Base-by-base conservation (phyloP, 148 eudicot genomes). In the Rheum nobile region DNA sequence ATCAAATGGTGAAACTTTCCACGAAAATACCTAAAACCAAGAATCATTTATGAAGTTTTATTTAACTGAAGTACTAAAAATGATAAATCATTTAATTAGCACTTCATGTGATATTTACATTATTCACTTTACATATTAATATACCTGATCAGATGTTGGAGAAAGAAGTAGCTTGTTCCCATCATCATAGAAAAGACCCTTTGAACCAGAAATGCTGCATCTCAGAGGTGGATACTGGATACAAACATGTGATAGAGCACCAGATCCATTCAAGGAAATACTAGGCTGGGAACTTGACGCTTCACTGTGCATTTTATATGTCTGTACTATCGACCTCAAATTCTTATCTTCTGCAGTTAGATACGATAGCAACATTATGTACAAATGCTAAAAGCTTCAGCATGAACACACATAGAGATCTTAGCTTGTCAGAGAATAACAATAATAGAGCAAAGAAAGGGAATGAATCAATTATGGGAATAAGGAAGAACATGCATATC, bases 211-310 rank as follows among this genome's bases (percentile, higher is more conserved):
- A 77, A 85, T 72, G 76, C 72, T 85, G 81, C 93, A 90, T 80
- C 86, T 88, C 75, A 95, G 75, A 72, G 96, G 96, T 52, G 96
- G 97, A 83, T 86, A 80, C 70, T 88, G 87, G 70, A 91, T 84
- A 80, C 88, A 91, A 73, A 86, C 92, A 88, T 95, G 98, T 68
- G 97, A 95, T 43, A 91, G 74, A 79, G 93, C 91, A 82, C 88
- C 89, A 78, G 96, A 88, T 84, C 88, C 97, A 79, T 84, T 80
- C 52, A 80, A 85, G 68, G 87, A 82, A 79, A 52, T 61, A 76
- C 79, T 80, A 59, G 86, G 76, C 63, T 83, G 89, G 71, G 98
- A 91, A 78, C 86, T 87, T 71, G 98, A 91, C 77, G 90, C 86
- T 79, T 85, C 82, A 34, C 79, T 78, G 72, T 74, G 76, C 97